These are phyloP conservation scores for Fomes fomentarius DNA, from an alignment of 1,284 basidiomycete genomes.

Conservation along the genomic window DNA sequence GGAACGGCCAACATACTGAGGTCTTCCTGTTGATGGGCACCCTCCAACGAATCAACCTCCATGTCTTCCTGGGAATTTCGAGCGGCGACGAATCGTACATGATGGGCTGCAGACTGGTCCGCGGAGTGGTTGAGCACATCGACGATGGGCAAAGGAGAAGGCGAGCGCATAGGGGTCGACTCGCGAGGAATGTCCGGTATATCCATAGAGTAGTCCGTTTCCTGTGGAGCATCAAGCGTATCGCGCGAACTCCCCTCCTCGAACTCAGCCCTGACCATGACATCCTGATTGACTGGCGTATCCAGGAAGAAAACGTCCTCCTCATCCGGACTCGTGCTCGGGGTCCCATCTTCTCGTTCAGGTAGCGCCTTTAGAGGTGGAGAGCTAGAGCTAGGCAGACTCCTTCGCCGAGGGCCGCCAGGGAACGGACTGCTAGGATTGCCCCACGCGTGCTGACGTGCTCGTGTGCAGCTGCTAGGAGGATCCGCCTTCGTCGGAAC, in stretches of 20 bases:
- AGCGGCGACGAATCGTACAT: constrained; percentile 18
- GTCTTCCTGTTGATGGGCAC: neutral
- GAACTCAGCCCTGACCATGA: neutral
- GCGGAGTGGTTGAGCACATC: constrained; percentile 2
- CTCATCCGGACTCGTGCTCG: constrained; percentile 16
- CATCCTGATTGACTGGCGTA: neutral
- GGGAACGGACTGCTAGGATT: constrained; percentile 65
- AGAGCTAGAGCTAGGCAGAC: constrained; percentile 15
- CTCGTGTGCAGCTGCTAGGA: constrained; percentile 56
- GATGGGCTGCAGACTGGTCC: constrained; percentile 1
- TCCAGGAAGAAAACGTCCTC: constrained; percentile 24
- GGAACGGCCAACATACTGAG: neutral
- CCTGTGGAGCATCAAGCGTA: neutral
- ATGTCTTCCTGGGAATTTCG: constrained; percentile 9
- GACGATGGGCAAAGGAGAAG: constrained; percentile 21
- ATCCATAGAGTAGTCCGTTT: constrained; percentile 4
- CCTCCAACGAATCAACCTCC: constrained; percentile 13
- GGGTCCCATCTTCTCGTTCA: constrained; percentile 1
- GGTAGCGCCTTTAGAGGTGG: constrained; percentile 15
- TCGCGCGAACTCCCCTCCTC: constrained; percentile 12
- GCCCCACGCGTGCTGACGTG: constrained; percentile 62
- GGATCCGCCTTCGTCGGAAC: constrained; percentile 71
- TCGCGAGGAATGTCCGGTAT: neutral
- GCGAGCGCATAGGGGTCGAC: constrained; percentile 9
- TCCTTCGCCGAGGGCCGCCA: constrained; percentile 5